Evolutionary conservation across 2,329 filamentous ascomycete genomes (phyloP), one percentile per base, ranked within the genome.

Genomic region (Sporothrix variecibatus): DNA sequence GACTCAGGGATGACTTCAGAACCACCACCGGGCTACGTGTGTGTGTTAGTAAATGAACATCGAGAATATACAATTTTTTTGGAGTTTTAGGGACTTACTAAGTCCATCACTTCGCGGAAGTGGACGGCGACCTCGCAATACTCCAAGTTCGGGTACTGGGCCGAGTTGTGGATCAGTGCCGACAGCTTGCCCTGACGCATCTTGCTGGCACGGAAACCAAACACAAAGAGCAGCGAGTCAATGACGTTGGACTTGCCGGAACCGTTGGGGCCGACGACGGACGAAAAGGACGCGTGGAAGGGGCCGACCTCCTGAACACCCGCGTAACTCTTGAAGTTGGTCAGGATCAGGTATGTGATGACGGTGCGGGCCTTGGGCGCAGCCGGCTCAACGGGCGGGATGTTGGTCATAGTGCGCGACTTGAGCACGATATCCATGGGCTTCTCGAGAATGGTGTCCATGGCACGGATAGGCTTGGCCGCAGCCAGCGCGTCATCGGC

Each of bases 131-230:
- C 96, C 82, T 99, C 97, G 80, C 96, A 99, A 80, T 92, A 91
- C 67, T 97, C 93, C 26, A 99, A 84, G 78, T 98, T 89, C 0
- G 94, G 94, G 78, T 93, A 90, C 73, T 93, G 89, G 0, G 94
- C 95, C 15, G 96, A 98, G 82, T 98, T 99, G 84, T 99, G 96
- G 78, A 99, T 99, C 68, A 99, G 86, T 3, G 96, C 96, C 0
- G 96, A 99, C 67, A 99, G 94, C 84, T 99, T 99, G 80, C 96
- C 96, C 82, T 99, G 96, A 80, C 96, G 90, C 96, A 99, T 99
- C 84, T 99, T 99, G 87, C 95, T 98, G 58, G 96, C 96, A 75
- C 96, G 92, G 85, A 99, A 99, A 72, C 97, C 96, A 81, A 99
- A 99, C n/a, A 99, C 96, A 80, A 99, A 99, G 0, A 99, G 89